These are phyloP conservation scores for Areca catechu DNA, from an alignment of 176 grass and related monocot species.

Conservation along the genomic window DNA sequence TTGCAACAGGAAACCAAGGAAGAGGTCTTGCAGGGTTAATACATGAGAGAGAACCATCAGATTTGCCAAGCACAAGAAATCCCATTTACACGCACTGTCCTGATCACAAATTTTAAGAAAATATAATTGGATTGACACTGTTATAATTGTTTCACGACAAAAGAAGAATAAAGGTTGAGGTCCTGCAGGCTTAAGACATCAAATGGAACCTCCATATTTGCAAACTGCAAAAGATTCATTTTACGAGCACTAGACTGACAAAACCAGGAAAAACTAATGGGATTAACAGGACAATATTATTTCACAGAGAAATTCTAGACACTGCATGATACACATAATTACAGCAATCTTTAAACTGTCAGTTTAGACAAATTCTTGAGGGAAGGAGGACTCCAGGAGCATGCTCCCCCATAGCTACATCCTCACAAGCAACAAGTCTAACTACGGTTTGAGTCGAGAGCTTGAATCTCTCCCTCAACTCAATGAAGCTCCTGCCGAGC, in stretches of 20 bases:
- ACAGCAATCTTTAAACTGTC: conserved; percentile 46
- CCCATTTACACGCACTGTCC: no score
- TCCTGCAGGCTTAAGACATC: no score
- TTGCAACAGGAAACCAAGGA: no score
- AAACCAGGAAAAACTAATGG: conserved; percentile 5
- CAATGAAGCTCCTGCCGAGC: conserved; percentile 40
- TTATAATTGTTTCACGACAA: no score
- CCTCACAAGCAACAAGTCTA: conserved; percentile 55
- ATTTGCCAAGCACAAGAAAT: no score
- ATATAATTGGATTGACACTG: no score
- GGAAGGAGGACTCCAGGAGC: conserved; percentile 42
- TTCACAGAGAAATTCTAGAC: conserved; percentile 10
- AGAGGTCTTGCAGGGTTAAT: no score
- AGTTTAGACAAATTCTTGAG: conserved; percentile 57
- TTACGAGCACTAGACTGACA: conserved; percentile 1
- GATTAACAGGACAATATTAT: conserved; percentile 17
- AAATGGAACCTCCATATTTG: no score
- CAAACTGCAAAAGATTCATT: no score
- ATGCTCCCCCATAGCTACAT: conserved; percentile 22
- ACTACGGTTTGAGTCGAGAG: conserved; percentile 22
- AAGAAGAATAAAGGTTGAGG: no score
- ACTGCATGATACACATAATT: conserved; percentile 47
- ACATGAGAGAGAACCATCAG: no score
- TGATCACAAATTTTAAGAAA: no score
- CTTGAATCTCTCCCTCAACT: conserved; percentile 46